Base-by-base conservation (phyloP, 192 early-diverging fungal species). In the Allomyces javanicus region DNA sequence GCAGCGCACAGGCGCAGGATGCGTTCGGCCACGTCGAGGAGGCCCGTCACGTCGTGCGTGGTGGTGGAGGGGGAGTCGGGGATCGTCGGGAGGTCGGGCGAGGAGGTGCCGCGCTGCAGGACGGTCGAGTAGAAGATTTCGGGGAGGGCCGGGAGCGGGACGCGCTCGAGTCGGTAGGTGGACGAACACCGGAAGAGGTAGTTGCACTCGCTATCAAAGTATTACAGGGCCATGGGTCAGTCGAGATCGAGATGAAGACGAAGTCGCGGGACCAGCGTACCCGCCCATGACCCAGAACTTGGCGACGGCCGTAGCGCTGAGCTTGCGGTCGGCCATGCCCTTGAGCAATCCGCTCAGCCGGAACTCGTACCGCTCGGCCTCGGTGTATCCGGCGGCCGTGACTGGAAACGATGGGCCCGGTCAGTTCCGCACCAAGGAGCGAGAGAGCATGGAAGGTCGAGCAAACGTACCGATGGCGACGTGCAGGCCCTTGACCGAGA, bases 381-480 rank as follows among this genome's bases (percentile, higher is more conserved):
- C 76, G 10, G 83, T 80, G 74, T 95, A 95, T 4, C 91, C 92
- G 1, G 92, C 92, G 19, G 92, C 92, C 10, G 92, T 95, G 12
- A 95, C 92, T 40, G 7, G 9, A 40, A 0, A 40, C 9, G 33
- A 40, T 40, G 33, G 9, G 4, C 1, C 26, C 26, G 26, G 26
- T 26, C 26, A 26, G 26, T 4, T 1, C 4, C 26, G 4, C 4
- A 26, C 26, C 4, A 9, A 40, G 33, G 33, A 40, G 33, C 33
- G 7, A 40, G 33, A 9, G 33, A 40, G 33, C 33, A 0, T 40
- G 33, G 7, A 3, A 40, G 9, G 7, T 40, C 7, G 33, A 40
- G 7, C 3, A 40, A 40, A 0, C 33, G 33, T 7, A 40, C 33
- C 33, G 55, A 95, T 86, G 55, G 89, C 90, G 4, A 95, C 89